Evolutionary conservation across 2,329 filamentous ascomycete species (phyloP), one percentile per base, ranked within the genome.

Genomic region (Alternaria sp.): DNA sequence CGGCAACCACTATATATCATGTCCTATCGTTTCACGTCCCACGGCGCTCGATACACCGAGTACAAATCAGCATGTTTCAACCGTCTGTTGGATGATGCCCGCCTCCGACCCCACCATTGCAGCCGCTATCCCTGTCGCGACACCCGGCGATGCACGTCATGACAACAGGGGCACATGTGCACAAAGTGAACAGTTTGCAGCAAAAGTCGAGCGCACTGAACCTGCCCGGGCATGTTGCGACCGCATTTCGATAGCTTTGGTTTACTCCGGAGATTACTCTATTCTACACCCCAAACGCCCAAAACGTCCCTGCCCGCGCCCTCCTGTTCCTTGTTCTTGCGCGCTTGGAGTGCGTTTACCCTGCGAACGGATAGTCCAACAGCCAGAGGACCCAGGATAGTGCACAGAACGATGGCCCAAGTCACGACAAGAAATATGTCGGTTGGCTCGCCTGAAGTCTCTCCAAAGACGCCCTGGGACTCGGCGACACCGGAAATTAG

Each of bases 401-500:
- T 88, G 69, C 86, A 87, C 2, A 88, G 74, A 1, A 87, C 80
- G 12, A 88, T 87, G 3, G 85, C 86, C 86, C 86, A 88, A 0
- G 85, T 85, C 1, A 85, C 83, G 0, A 86, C 79, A 4, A 88
- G 74, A 62, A 86, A 88, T 0, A 85, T 81, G 36, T 86, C 82
- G 0, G 83, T 82, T 15, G 77, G 75, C 3, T 65, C 70, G 7
- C 64, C 61, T 1, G 59, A 58, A 17, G 55, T 61, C 9, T 51
- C 25, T 12, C 61, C 49, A 62, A 87, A 87, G 11, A 87, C 81
- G 0, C 84, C 83, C 13, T 82, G 80, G 6, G 79, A 84, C 70
- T 92, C 85, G 0, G 90, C 90, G 0, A 93, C 77, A 0, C 89
- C 88, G 1, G 89, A 89, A 64, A 96, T 92, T 46, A 95, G 77